Evolutionary conservation across 1,139 yeast genomes (phyloP).

Genomic region (Candida glucosophila): DNA sequence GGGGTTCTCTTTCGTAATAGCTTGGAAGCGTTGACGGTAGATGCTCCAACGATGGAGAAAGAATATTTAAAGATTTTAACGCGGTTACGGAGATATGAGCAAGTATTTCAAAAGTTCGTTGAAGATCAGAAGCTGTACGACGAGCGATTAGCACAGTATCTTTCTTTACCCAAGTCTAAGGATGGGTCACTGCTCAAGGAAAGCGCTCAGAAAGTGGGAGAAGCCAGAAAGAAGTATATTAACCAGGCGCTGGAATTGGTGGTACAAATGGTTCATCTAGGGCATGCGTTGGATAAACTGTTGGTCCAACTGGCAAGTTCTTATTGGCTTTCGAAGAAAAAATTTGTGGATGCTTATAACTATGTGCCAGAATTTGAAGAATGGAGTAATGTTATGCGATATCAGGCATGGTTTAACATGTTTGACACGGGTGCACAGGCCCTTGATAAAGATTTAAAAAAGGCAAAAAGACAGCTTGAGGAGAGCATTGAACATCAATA

Average conservation of each 20-base stretch:
- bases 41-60: slow-evolving; percentile 30
- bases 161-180: slow-evolving; percentile 51
- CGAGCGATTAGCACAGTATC: slow-evolving; percentile 43
- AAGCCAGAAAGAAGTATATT: slow-evolving; percentile 60
- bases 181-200: slow-evolving; percentile 62
- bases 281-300: slow-evolving; percentile 43
- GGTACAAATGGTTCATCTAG: slow-evolving; percentile 43
- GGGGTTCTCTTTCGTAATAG: slow-evolving; percentile 44
- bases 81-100: slow-evolving; percentile 47
- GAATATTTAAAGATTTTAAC: slow-evolving; percentile 33
- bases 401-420: slow-evolving; percentile 29
- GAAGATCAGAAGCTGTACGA: slow-evolving; percentile 65
- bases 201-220: slow-evolving; percentile 71
- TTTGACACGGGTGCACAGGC: slow-evolving; percentile 24
- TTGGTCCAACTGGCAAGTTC: slow-evolving; percentile 42
- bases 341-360: not conserved
- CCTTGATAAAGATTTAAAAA: slow-evolving; percentile 42
- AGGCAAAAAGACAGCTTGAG: slow-evolving; percentile 62
- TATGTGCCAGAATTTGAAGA: slow-evolving; percentile 5
- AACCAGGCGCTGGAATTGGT: slow-evolving; percentile 60
- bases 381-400: slow-evolving; percentile 13
- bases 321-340: slow-evolving; percentile 19
- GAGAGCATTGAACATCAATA: slow-evolving; percentile 43
- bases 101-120: slow-evolving; percentile 49
- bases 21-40: slow-evolving; percentile 34